Evolutionary conservation across 176 grass and related monocot genomes (phyloP), one percentile per base, ranked within the genome.

Genomic region (Cymbopogon citratus): DNA sequence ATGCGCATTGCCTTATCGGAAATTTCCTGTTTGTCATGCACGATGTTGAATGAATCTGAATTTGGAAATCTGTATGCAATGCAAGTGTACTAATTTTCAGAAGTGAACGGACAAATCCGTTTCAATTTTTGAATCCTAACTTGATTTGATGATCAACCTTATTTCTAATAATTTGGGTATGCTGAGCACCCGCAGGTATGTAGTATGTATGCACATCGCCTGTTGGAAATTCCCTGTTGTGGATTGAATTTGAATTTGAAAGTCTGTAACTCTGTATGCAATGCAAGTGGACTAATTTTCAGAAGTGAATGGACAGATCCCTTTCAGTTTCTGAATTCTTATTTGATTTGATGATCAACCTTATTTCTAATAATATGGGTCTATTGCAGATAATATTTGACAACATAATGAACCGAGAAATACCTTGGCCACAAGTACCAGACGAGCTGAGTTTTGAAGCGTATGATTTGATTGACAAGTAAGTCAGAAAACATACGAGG

Each of bases 391-490:
- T 87, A 83, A 93, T 98, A 87, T 98, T 98, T 71, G 96, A 95
- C 73, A 98, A 95, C 76, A 98, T 98, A 83, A 98, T 98, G 96
- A 98, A 98, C 73, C 81, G 96, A 25, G 96, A 98, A 89, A 93
- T 98, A 86, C 84, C 90, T 59, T 98, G 96, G 96, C 96, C 96
- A 62, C 92, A 90, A 36, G 76, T 98, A 38, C 92, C 96, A 10
- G 87, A 95, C 49, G 96, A 98, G 83, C 71, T 98, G 87, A 91
- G 92, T 62, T 84, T 26, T 1, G 90, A 91, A 81, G 96, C 90
- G 29, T 90, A 86, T 88, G 96, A 98, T 52, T 80, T 98, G 80
- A 95, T 95, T 39, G 41, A 91, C 71, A 98, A 93, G 96, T 98
- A 93, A 90, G 95, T 78, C 33, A 69, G 7, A 49, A 78, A 52